phyloP scores from a whole-genome alignment of 2,329 filamentous ascomycete species.

The Elsinoe australis region DNA sequence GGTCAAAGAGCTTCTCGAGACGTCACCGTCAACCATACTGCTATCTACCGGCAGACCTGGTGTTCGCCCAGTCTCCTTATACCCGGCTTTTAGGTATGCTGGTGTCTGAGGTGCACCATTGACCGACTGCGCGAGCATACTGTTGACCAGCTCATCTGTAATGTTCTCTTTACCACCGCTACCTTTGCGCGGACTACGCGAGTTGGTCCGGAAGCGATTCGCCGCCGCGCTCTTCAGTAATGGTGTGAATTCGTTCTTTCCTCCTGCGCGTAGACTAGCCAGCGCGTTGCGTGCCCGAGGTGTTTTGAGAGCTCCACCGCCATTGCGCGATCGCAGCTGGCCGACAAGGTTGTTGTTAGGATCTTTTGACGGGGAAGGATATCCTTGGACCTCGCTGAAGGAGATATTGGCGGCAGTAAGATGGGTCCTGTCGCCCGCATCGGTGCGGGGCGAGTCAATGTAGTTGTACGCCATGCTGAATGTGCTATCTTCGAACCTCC shows the following conservation, averaged over 20 bases:
- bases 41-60: conserved; percentile 71
- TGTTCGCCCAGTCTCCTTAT: conserved; percentile 55
- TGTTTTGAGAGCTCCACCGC: conserved; percentile 57
- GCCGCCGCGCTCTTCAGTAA: conserved; percentile 77
- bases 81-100: conserved; percentile 52
- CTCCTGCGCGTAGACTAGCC: conserved; percentile 52
- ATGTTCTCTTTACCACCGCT: conserved; percentile 22
- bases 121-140: conserved; percentile 31
- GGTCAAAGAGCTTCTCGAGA: conserved; percentile 56
- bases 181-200: conserved; percentile 17
- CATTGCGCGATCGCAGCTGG: conserved; percentile 59
- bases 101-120: conserved; percentile 57
- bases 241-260: conserved; percentile 79
- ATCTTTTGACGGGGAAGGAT: conserved; percentile 69
- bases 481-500: neutral
- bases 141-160: conserved; percentile 20
- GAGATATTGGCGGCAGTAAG: conserved; percentile 60
- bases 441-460: conserved; percentile 81
- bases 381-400: conserved; percentile 80
- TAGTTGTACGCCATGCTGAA: conserved; percentile 39
- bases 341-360: conserved; percentile 61
- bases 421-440: conserved; percentile 72
- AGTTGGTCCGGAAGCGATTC: conserved; percentile 46
- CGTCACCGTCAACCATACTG: conserved; percentile 56
- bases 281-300: conserved; percentile 67